Conservation (phyloP, 805 yeast species). For the Wickerhamomyces ciferrii region DNA sequence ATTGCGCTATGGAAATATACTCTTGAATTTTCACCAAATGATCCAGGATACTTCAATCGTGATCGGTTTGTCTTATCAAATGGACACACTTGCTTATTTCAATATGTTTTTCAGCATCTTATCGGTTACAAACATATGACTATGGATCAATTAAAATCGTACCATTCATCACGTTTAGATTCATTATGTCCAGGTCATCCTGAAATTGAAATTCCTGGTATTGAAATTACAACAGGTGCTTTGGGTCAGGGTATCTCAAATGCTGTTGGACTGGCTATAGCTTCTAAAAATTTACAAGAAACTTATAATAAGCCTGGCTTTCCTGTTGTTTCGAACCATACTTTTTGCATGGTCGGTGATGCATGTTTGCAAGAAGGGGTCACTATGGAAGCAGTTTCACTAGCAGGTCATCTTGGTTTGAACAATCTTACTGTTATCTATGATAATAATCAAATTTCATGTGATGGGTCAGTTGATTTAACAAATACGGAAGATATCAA, state of each 20-base stretch:
- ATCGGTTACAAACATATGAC: conserved; percentile 30
- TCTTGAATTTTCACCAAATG: conserved; percentile 24
- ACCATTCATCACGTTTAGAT: conserved; percentile 23
- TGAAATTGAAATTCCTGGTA: conserved; percentile 32
- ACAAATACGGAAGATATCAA: conserved; percentile 28
- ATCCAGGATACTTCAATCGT: conserved; percentile 30
- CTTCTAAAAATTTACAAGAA: conserved; percentile 28
- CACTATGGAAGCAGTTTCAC: conserved; percentile 31
- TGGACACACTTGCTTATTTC: conserved; percentile 32
- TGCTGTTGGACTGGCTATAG: conserved; percentile 35
- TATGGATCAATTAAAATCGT: conserved; percentile 27
- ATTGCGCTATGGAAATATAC: conserved; percentile 30
- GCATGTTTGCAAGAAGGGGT: conserved; percentile 38
- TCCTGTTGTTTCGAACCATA: conserved; percentile 24
- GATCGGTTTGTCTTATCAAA: conserved; percentile 33
- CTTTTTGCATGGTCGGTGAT: conserved; percentile 32
- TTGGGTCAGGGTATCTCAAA: conserved; percentile 37
- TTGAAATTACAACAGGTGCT: conserved; percentile 37
- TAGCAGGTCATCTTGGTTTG: conserved; percentile 33
- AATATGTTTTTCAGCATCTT: conserved; percentile 25
- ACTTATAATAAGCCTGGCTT: conserved; percentile 29
- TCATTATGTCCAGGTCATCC: conserved; percentile 35
- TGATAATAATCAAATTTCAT: conserved; percentile 32
- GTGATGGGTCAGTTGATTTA: conserved; percentile 32
- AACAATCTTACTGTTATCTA: conserved; percentile 30